These are phyloP conservation scores for Verbena officinalis DNA, from an alignment of 257 asterid genomes.

Conservation along the genomic window DNA sequence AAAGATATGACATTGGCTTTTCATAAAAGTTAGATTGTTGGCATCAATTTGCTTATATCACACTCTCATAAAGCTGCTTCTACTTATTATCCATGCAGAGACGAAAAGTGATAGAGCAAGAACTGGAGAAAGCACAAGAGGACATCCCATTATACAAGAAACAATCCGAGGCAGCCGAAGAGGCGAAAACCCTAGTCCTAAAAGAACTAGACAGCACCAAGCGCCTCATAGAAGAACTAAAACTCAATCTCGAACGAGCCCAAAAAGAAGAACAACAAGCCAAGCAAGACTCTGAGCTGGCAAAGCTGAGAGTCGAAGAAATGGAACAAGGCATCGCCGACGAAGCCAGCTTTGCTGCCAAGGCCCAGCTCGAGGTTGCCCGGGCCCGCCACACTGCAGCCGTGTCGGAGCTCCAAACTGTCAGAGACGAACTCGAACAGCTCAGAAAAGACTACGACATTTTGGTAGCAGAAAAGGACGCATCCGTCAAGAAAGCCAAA, in stretches of 20 bases:
- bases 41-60: no score
- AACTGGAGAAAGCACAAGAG: slow-evolving; percentile 75
- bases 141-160: slow-evolving; percentile 77
- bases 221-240: slow-evolving; percentile 82
- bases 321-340: slow-evolving; percentile 88
- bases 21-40: no score
- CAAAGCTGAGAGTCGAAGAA: slow-evolving; percentile 85
- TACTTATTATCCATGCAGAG: slow-evolving; percentile 61
- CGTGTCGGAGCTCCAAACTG: slow-evolving; percentile 62
- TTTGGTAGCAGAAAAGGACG: slow-evolving; percentile 65
- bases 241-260: slow-evolving; percentile 88
- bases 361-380: slow-evolving; percentile 97
- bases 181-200: slow-evolving; percentile 61
- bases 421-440: slow-evolving; percentile 58
- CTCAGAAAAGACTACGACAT: slow-evolving; percentile 57
- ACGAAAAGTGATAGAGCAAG: slow-evolving; percentile 78
- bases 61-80: not conserved
- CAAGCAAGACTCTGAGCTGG: slow-evolving; percentile 92
- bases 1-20: no score
- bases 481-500: slow-evolving; percentile 62
- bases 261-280: slow-evolving; percentile 94
- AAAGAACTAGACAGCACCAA: slow-evolving; percentile 82
- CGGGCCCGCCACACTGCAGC: slow-evolving; percentile 81
- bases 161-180: slow-evolving; percentile 75
- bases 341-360: slow-evolving; percentile 86